Base-by-base conservation (phyloP, 495 filamentous ascomycete genomes). In the Chaetomidium leptoderma region DNA sequence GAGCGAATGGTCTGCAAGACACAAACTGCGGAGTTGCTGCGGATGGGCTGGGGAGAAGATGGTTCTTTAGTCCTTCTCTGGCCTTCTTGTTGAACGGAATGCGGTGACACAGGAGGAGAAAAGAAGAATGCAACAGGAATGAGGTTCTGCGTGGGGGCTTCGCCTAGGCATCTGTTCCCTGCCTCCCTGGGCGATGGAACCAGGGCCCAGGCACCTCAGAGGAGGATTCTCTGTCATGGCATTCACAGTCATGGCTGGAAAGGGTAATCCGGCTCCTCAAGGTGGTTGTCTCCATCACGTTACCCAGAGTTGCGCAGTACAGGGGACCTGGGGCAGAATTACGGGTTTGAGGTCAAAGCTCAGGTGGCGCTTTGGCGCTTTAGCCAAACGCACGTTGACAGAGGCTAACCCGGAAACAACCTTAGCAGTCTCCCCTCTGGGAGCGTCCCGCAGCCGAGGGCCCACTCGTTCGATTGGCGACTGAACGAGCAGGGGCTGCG, bases 401-500 rank as follows among this genome's bases (percentile, higher is more conserved):
- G 16, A 8, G 24, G 30, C 53, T 61, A 61, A 32, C 53, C 59
- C 8, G 26, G 33, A 51, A 42, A 3, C n/a, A n/a, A 17, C 24
- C 2, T 33, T 61, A 61, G 59, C 39, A 24, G 29, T 14, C 5
- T 32, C 24, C 39, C 26, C 24, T 53, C 17, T 17, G 19, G 16
- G 46, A 21, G 26, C n/a, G 36, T 16, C 4, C 51, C 17, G 37
- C 49, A 32, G 46, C 26, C 14, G 11, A 21, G 23, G 32, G 17
- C 45, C 58, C 53, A 52, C 45, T n/a, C 46, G 39, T 19, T 44
- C 53, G 58, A 61, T 61, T 61, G 44, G 50, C 58, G 58, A 40
- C 8, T 29, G 13, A 9, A 4, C n/a, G n/a, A n/a, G n/a, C 53
- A 39, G 53, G 53, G 53, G 14, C 29, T 23, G 39, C 1, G 19